Conservation (phyloP, 768 basidiomycete genomes). For the Cyclocybe aegerita region DNA sequence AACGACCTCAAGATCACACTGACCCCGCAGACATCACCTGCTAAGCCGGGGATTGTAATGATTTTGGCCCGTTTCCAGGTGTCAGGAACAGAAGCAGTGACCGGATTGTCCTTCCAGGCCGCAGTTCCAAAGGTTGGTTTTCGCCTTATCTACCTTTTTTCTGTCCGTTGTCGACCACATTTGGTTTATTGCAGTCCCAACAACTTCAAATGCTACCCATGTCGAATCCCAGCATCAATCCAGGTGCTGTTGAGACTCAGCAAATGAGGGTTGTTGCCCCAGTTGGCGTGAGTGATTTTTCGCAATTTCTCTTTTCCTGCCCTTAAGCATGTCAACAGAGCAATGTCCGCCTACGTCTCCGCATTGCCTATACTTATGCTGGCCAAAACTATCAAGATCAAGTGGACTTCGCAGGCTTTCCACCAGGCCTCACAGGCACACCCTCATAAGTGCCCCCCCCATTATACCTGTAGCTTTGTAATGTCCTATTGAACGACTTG, state of each 20-base stretch:
- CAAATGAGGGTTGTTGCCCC: constrained; percentile 93
- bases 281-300: constrained; percentile 62
- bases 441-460: constrained; percentile 22
- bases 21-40: constrained; percentile 79
- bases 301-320: not conserved
- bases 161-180: constrained; percentile 1
- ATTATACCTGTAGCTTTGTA: not conserved
- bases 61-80: constrained; percentile 88
- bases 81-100: constrained; percentile 48
- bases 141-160: constrained; percentile 2
- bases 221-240: constrained; percentile 78
- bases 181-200: constrained; percentile 63
- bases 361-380: constrained; percentile 73
- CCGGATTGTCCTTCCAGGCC: constrained; percentile 89
- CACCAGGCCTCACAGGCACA: constrained; percentile 62
- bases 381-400: constrained; percentile 85
- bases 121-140: constrained; percentile 86
- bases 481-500: too few relatives aligned
- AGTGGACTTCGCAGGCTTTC: constrained; percentile 92
- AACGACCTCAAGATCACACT: constrained; percentile 87
- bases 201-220: constrained; percentile 98
- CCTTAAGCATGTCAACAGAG: constrained; percentile 46
- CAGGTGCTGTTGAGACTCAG: constrained; percentile 87
- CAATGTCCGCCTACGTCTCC: constrained; percentile 78
- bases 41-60: constrained; percentile 87